phyloP scores from a whole-genome alignment of 768 basidiomycete genomes.

The Ephemerocybe angulata region DNA sequence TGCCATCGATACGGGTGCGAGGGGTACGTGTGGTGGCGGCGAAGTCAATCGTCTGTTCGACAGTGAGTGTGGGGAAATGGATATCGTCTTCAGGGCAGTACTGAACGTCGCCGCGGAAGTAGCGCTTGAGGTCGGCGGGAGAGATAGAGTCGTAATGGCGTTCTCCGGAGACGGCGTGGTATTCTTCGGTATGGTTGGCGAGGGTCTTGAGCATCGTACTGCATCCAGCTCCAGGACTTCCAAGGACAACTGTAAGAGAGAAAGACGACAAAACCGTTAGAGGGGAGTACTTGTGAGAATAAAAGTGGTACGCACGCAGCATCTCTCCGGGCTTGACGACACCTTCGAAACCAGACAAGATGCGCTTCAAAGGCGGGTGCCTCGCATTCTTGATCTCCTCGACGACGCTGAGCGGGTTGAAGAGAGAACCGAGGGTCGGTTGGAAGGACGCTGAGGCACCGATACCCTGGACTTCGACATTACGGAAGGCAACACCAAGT shows the following conservation, averaged over 20 bases:
- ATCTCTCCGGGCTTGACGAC: slow-evolving; percentile 69
- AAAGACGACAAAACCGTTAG: neutral
- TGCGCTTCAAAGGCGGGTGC: slow-evolving; percentile 62
- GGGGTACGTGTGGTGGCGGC: slow-evolving; percentile 69
- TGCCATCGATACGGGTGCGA: slow-evolving; percentile 40
- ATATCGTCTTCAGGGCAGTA: slow-evolving; percentile 85
- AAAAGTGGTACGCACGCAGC: slow-evolving; percentile 52
- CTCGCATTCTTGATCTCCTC: slow-evolving; percentile 43
- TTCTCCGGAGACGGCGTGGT: slow-evolving; percentile 62
- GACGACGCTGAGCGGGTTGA: slow-evolving; percentile 48
- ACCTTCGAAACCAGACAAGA: slow-evolving; percentile 63
- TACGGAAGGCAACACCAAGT: slow-evolving; percentile 58
- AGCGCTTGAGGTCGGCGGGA: slow-evolving; percentile 56
- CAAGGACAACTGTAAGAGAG: slow-evolving; percentile 63
- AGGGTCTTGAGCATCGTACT: slow-evolving; percentile 79
- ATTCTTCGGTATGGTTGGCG: slow-evolving; percentile 71
- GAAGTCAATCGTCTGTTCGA: slow-evolving; percentile 70
- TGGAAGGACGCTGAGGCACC: slow-evolving; percentile 53
- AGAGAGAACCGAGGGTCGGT: slow-evolving; percentile 55
- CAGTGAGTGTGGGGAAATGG: slow-evolving; percentile 82
- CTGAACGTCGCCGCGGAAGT: slow-evolving; percentile 75
- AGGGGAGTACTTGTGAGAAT: slow-evolving; percentile 31
- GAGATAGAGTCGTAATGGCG: slow-evolving; percentile 76
- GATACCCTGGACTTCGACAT: slow-evolving; percentile 57
- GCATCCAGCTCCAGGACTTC: slow-evolving; percentile 83